phyloP scores from a whole-genome alignment of 2,329 filamentous ascomycete genomes.

The Lojkania enalia region DNA sequence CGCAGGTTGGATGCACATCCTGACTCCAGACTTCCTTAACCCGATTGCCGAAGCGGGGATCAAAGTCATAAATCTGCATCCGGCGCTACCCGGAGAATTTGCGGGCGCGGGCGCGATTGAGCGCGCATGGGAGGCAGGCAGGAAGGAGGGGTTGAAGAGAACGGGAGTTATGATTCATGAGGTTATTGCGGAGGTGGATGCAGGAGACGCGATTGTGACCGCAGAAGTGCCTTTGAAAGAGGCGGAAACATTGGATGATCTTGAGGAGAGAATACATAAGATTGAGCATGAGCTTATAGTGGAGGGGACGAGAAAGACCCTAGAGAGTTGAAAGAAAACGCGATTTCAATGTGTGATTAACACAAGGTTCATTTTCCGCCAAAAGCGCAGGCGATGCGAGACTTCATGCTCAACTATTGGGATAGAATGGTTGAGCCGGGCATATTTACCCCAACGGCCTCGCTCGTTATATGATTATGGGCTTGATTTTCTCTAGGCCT shows the following conservation, averaged over 20 bases:
- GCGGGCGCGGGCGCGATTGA: slow-evolving; percentile 79
- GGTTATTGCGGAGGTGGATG: slow-evolving; percentile 75
- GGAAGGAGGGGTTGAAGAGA: slow-evolving; percentile 66
- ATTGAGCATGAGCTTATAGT: slow-evolving; percentile 81
- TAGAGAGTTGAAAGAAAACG: slow-evolving; percentile 44
- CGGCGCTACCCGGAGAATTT: slow-evolving; percentile 72
- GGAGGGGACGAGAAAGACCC: slow-evolving; percentile 63
- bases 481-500: background rate
- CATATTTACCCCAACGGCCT: background rate
- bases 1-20: slow-evolving; percentile 83
- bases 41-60: slow-evolving; percentile 66
- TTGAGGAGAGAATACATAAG: slow-evolving; percentile 74
- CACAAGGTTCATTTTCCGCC: background rate
- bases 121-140: slow-evolving; percentile 73
- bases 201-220: slow-evolving; percentile 72
- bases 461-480: background rate
- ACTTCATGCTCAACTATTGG: too few species aligned
- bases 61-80: slow-evolving; percentile 81
- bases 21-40: slow-evolving; percentile 69
- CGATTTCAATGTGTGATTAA: background rate
- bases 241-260: slow-evolving; percentile 59
- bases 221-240: slow-evolving; percentile 67
- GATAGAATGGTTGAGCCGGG: too few species aligned
- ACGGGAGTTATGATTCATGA: slow-evolving; percentile 90
- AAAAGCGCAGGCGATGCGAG: too few species aligned